Conservation (phyloP, 352 stramenopile species). For the Phytophthora parvispora region DNA sequence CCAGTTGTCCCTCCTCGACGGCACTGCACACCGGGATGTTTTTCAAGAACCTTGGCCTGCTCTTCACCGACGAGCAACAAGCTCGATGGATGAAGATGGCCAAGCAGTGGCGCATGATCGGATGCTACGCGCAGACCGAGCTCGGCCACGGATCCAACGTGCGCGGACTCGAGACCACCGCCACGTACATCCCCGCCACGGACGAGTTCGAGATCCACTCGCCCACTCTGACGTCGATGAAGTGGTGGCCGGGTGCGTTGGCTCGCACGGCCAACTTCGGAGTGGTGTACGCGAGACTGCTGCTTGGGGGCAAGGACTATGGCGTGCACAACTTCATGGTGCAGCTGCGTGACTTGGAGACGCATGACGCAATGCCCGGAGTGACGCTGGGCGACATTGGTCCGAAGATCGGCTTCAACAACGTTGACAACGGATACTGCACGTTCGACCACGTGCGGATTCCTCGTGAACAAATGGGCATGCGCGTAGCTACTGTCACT, state of each 20-base stretch:
- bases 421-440: conserved; percentile 78
- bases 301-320: conserved; percentile 84
- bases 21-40: conserved; percentile 78
- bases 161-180: conserved; percentile 95
- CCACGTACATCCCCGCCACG: conserved; percentile 91
- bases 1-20: conserved; percentile 58
- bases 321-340: conserved; percentile 98
- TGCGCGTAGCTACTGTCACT: conserved; percentile 66
- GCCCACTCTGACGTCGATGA: conserved; percentile 95
- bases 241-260: conserved; percentile 97
- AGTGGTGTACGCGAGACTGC: conserved; percentile 89
- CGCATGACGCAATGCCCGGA: conserved; percentile 56
- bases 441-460: conserved; percentile 69
- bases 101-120: conserved; percentile 78
- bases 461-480: conserved; percentile 76
- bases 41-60: conserved; percentile 65
- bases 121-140: conserved; percentile 92
- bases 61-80: conserved; percentile 80
- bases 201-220: conserved; percentile 97
- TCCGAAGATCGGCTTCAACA: conserved; percentile 81
- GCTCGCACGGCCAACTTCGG: conserved; percentile 96
- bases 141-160: conserved; percentile 92
- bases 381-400: conserved; percentile 76
- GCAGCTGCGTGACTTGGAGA: conserved; percentile 93
- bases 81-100: conserved; percentile 72